Base-by-base conservation (phyloP, 2,329 filamentous ascomycete species). In the Pseudogymnoascus sp. region DNA sequence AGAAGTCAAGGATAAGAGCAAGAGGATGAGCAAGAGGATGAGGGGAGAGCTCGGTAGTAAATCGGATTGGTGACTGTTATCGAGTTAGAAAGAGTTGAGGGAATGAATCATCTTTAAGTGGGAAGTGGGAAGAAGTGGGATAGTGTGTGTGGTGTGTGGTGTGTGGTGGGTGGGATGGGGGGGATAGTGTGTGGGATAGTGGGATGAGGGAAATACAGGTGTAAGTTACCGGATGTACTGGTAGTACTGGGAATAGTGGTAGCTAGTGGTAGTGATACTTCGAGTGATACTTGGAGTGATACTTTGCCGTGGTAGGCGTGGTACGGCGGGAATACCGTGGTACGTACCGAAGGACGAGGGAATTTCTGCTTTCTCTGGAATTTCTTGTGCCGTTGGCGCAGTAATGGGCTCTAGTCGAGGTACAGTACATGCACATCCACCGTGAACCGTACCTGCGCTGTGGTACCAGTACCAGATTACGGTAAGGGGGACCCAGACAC, bases 21-120 rank as follows among this genome's bases (percentile, higher is more conserved):
- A n/a, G n/a, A n/a, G 10, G 51, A 19, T 16, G 25, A 54, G 4
- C 1, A 2, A 57, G 51, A 57, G 13, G 45, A 4, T 51, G 51
- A 57, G 51, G n/a, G 25, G 25, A 34, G 51, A 57, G 14, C 19
- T 57, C 13, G 51, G 51, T 57, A 57, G 25, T 31, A 54, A 31
- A 39, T 39, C 6, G 16, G 10, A 3, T 51, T 8, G 28, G 13
- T 28, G 51, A 19, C 28, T 34, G 28, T 7, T 34, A 28, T 25
- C 23, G 51, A 34, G 28, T 19, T 13, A 5, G n/a, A 34, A 25
- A 57, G 51, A 19, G n/a, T 57, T 57, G 51, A 57, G 51, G 51
- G 51, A 57, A 57, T 57, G 51, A 57, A 57, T 57, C 51, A 57
- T 57, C 51, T 57, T 57, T 57, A 57, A 57, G 51, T 57, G 51